Percentiles rank a stretch among this genome's conserved stretches.
These are phyloP conservation scores for Calendula officinalis DNA, from an alignment of 129 eudicot species.

Conservation along the genomic window DNA sequence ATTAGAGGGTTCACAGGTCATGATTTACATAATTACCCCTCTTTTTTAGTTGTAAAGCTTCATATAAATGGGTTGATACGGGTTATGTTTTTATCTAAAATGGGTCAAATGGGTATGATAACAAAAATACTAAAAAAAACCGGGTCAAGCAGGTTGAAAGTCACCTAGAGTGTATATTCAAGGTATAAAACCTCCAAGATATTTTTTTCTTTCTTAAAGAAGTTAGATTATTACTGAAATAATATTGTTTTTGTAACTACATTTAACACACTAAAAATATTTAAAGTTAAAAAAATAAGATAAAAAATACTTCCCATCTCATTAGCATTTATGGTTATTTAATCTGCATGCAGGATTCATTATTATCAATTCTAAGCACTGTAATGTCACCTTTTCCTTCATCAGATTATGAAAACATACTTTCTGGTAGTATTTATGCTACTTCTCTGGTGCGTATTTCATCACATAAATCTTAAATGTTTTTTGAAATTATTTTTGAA, in stretches of 20 bases:
- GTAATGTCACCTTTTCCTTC: constrained; percentile 56
- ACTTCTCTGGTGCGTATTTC: constrained; percentile 62
- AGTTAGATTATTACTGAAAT: no score
- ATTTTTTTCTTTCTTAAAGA: no score
- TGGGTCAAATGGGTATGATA: no score
- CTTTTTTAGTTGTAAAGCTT: constrained; percentile 6
- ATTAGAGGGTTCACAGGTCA: constrained; percentile 84
- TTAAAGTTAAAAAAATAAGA: neutral
- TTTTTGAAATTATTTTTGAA: neutral
- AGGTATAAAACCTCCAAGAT: no score
- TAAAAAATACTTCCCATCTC: neutral
- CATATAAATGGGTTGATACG: neutral
- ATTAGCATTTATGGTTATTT: neutral
- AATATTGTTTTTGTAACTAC: neutral
- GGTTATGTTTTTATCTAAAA: no score
- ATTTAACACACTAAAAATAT: neutral
- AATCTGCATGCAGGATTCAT: constrained; percentile 49
- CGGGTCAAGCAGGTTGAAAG: no score
- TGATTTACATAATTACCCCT: constrained; percentile 26
- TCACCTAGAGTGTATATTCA: no score
- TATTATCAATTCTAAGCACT: constrained; percentile 49
- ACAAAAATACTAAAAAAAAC: no score
- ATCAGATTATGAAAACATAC: constrained; percentile 37
- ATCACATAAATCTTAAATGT: no score
- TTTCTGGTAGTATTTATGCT: constrained; percentile 58